Conservation (phyloP, 148 eudicot genomes). For the Nyssa sinensis region DNA sequence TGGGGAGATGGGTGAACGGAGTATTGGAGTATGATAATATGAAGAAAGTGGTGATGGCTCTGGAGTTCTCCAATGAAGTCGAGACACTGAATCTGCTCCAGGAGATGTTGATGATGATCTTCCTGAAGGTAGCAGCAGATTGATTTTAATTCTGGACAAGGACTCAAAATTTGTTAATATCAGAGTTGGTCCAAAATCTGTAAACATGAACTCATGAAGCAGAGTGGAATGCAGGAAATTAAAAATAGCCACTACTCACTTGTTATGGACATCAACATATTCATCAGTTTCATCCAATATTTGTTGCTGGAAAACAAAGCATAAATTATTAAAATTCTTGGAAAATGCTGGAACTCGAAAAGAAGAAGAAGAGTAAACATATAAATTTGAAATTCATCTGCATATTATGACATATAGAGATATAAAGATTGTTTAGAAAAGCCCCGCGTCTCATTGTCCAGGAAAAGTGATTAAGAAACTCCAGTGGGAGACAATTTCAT, state of each 20-base stretch:
- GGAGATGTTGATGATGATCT: conserved; percentile 51
- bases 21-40: conserved; percentile 30
- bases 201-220: too few relatives aligned
- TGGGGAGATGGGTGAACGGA: conserved; percentile 52
- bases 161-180: too few relatives aligned
- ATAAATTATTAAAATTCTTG: too few relatives aligned
- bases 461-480: too few relatives aligned
- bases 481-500: too few relatives aligned
- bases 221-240: not conserved
- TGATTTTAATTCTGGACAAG: conserved; percentile 64
- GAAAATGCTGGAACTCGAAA: too few relatives aligned
- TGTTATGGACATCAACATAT: conserved; percentile 68
- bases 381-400: too few relatives aligned
- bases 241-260: conserved; percentile 36
- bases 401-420: too few relatives aligned
- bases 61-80: conserved; percentile 28
- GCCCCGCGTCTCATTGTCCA: too few relatives aligned
- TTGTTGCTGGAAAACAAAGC: conserved; percentile 45
- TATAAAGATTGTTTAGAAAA: too few relatives aligned
- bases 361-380: too few relatives aligned
- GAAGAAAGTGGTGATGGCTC: conserved; percentile 50
- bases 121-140: conserved; percentile 46
- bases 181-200: too few relatives aligned
- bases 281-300: conserved; percentile 79
- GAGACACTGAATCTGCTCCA: conserved; percentile 32